phyloP scores from a whole-genome alignment of 2,329 filamentous ascomycete species.

The Penicillium polonicum region DNA sequence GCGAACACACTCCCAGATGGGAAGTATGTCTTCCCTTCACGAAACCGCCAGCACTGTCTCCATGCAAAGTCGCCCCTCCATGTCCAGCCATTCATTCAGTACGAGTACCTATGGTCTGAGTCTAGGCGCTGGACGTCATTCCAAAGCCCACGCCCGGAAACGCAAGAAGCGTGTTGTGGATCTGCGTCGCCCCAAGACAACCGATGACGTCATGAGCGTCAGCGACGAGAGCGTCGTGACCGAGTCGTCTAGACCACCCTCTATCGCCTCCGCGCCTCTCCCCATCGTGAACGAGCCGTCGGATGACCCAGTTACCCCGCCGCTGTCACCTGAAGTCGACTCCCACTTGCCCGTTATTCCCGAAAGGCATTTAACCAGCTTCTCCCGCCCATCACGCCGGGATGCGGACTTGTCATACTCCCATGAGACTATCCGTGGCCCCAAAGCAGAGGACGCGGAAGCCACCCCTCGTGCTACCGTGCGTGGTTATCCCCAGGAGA shows the following conservation, averaged over 20 bases:
- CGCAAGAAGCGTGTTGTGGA: conserved; percentile 53
- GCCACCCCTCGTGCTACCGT: conserved; percentile 36
- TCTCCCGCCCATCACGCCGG: conserved; percentile 30
- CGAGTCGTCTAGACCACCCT: conserved; percentile 46
- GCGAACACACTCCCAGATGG: conserved; percentile 63
- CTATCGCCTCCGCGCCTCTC: conserved; percentile 52
- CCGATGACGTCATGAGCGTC: conserved; percentile 42
- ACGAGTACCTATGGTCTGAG: conserved; percentile 42
- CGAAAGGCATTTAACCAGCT: conserved; percentile 34
- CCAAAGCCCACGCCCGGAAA: conserved; percentile 45
- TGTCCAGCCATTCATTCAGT: conserved; percentile 37
- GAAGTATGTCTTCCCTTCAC: conserved; percentile 66
- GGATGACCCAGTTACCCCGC: conserved; percentile 55
- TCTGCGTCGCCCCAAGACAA: conserved; percentile 43
- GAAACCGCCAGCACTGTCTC: conserved; percentile 68
- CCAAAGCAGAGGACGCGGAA: conserved; percentile 30
- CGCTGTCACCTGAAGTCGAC: conserved; percentile 45
- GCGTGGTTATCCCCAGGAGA: conserved; percentile 25
- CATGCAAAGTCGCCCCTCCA: conserved; percentile 58
- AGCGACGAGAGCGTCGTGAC: conserved; percentile 45
- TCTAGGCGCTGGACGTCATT: conserved; percentile 44
- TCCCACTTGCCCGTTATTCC: conserved; percentile 35
- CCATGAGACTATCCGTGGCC: conserved; percentile 20
- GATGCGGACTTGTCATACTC: conserved; percentile 28
- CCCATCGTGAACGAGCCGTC: conserved; percentile 62